A percentile compares a stretch with the other conserved stretches of the same genome.
Conservation (phyloP, 768 basidiomycete species). For the Tremella mesenterica region DNA sequence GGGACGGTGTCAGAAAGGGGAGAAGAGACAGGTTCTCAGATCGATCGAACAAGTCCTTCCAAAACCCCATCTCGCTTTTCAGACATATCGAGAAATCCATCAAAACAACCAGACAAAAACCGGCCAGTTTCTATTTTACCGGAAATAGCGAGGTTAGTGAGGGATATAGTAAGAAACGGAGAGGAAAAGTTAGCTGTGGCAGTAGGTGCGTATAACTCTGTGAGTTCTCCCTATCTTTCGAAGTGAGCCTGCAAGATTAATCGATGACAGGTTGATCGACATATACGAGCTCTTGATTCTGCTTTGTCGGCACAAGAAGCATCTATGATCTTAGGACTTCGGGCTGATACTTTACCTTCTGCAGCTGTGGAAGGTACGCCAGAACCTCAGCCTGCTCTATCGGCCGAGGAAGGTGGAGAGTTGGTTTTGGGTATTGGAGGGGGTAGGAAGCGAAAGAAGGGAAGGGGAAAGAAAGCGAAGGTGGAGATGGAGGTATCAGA, state of each 20-base stretch:
- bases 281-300: slow-evolving; percentile 43
- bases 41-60: too few species aligned
- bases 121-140: slow-evolving; percentile 16
- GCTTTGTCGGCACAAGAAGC: slow-evolving; percentile 40
- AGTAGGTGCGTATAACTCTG: slow-evolving; percentile 42
- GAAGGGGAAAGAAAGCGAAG: neutral
- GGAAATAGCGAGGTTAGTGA: slow-evolving; percentile 35
- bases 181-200: slow-evolving; percentile 45
- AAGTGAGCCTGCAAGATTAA: neutral
- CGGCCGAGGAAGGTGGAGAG: slow-evolving; percentile 9
- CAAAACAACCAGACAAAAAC: neutral
- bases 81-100: too few species aligned
- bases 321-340: slow-evolving; percentile 36
- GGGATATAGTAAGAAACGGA: slow-evolving; percentile 38
- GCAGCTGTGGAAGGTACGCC: slow-evolving; percentile 18
- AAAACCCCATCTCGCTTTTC: too few species aligned
- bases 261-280: slow-evolving; percentile 37
- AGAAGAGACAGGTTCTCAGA: too few species aligned
- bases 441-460: neutral
- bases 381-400: neutral
- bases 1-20: too few species aligned
- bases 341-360: slow-evolving; percentile 34
- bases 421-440: slow-evolving; percentile 13
- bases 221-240: slow-evolving; percentile 10
- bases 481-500: slow-evolving; percentile 1